Evolutionary conservation across 768 basidiomycete species (phyloP).

Genomic region (Rubroboletus pulcherrimus): DNA sequence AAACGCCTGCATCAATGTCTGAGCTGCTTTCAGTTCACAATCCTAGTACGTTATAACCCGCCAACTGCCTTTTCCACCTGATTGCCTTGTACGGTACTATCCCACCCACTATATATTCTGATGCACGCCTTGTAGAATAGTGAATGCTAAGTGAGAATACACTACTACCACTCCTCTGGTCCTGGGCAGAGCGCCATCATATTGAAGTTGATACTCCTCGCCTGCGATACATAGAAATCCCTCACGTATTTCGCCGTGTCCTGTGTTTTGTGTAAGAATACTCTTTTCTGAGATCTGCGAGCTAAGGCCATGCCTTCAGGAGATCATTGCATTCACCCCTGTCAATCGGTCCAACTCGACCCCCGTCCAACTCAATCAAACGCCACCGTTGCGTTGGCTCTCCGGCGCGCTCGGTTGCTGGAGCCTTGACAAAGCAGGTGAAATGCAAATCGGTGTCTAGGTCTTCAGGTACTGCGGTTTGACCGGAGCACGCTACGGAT

Average conservation of each 20-base stretch:
- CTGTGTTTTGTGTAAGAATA: conserved; percentile 21
- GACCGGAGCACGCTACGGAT: conserved; percentile 63
- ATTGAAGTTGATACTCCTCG: conserved; percentile 40
- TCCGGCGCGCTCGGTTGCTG: conserved; percentile 31
- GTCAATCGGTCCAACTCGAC: conserved; percentile 75
- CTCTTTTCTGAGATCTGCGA: not conserved
- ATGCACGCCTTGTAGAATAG: conserved; percentile 10
- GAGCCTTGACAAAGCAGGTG: conserved; percentile 78
- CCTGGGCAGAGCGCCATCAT: conserved; percentile 45
- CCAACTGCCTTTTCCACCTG: not conserved
- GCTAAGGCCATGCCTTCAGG: conserved; percentile 40
- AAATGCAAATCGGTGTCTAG: conserved; percentile 81
- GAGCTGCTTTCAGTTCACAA: conserved; percentile 23
- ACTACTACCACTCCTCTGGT: conserved; percentile 11
- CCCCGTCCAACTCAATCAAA: conserved; percentile 83
- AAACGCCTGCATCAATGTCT: conserved; percentile 30
- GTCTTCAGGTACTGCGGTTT: conserved; percentile 60
- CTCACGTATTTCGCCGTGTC: conserved; percentile 46
- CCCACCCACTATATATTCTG: not conserved
- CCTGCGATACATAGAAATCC: conserved; percentile 39
- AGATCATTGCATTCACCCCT: conserved; percentile 61
- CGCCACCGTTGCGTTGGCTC: conserved; percentile 35
- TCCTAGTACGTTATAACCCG: not conserved
- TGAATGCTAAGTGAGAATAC: not conserved
- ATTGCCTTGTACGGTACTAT: not conserved